Conservation (phyloP, 257 asterid species). For the Leonotis leonurus region DNA sequence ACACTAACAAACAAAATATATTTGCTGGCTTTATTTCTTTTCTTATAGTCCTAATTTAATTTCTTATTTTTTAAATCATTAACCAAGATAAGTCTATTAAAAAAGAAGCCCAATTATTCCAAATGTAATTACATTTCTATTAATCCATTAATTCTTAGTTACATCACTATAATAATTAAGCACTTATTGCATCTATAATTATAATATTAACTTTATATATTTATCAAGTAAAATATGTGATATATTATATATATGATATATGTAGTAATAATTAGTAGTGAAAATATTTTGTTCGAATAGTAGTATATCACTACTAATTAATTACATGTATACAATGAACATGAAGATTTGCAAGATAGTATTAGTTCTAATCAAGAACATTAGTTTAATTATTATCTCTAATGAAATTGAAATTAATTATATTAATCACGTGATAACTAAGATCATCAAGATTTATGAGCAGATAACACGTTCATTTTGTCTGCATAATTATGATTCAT, state of each 20-base stretch:
- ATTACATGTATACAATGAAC: conserved; percentile 6
- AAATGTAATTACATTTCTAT: neutral
- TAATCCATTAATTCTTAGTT: neutral
- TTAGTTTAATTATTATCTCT: neutral
- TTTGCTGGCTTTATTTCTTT: conserved; percentile 10
- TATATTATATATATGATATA: neutral
- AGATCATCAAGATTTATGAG: conserved; percentile 14
- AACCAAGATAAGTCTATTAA: neutral
- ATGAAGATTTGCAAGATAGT: neutral
- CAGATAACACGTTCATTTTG: conserved; percentile 6
- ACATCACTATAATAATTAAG: neutral
- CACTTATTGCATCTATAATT: neutral
- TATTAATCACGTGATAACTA: conserved; percentile 20
- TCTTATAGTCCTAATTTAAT: neutral
- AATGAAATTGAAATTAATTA: neutral
- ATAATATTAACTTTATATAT: neutral
- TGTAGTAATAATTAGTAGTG: neutral
- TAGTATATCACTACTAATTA: neutral
- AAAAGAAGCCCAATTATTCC: neutral
- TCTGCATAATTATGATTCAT: neutral
- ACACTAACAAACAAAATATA: conserved; percentile 15
- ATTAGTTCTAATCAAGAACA: neutral
- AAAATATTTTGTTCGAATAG: neutral
- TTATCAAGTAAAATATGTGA: neutral
- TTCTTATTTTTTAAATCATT: neutral